Conservation (phyloP, 768 basidiomycete species). For the Mycena olivaceomarginata region DNA sequence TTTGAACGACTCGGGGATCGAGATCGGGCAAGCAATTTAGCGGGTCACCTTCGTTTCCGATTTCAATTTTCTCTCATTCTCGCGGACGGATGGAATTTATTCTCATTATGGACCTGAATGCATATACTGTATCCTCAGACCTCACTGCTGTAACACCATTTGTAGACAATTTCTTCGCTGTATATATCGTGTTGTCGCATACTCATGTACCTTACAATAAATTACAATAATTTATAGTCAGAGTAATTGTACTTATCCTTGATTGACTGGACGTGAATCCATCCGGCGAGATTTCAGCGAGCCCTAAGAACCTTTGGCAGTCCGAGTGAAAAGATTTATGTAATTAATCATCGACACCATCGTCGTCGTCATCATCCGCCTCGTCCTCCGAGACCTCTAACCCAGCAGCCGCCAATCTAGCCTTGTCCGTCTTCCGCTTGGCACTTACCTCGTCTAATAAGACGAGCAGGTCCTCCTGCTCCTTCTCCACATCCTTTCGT, state of each 20-base stretch:
- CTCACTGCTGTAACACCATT: constrained; percentile 33
- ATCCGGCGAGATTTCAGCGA: background rate
- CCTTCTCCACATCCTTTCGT: constrained; percentile 91
- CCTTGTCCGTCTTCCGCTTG: constrained; percentile 92
- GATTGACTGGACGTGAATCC: background rate
- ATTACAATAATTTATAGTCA: constrained; percentile 28
- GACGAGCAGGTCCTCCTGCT: constrained; percentile 97
- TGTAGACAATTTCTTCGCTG: background rate
- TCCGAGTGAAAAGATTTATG: constrained; percentile 12
- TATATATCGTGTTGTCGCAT: constrained; percentile 20
- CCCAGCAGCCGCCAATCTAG: constrained; percentile 80
- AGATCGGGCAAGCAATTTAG: constrained; percentile 59
- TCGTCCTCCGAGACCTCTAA: constrained; percentile 97
- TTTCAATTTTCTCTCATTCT: constrained; percentile 29
- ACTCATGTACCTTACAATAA: constrained; percentile 11
- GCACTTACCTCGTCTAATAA: constrained; percentile 92
- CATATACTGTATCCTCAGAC: constrained; percentile 27
- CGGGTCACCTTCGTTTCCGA: background rate
- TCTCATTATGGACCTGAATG: constrained; percentile 7
- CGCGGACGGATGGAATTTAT: constrained; percentile 16
- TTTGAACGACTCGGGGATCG: constrained; percentile 46
- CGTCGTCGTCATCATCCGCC: constrained; percentile 81
- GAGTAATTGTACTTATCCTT: constrained; percentile 3
- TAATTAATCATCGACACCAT: constrained; percentile 58
- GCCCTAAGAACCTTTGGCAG: background rate